Evolutionary conservation across 768 basidiomycete species (phyloP), one percentile per base, ranked within the genome.

Genomic region (Russula earlei): DNA sequence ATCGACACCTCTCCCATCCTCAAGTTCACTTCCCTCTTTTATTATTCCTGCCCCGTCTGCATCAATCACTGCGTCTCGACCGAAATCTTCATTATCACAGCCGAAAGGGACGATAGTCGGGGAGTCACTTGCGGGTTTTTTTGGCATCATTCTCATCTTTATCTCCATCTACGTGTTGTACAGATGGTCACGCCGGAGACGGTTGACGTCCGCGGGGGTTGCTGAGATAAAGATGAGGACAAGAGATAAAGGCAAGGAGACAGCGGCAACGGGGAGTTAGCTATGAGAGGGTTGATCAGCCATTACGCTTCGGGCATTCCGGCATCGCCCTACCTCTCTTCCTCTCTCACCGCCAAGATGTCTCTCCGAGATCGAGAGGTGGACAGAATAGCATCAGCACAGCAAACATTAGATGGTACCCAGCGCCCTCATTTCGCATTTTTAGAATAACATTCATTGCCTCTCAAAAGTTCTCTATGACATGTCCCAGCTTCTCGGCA

Each of bases 401-500:
- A 69, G 47, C 67, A 69, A 50, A 69, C 68, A 1, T 54, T 69
- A 24, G 69, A 69, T 57, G 65, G 68, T 68, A 49, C 57, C 83
- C 76, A 25, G 49, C 20, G 34, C 42, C 25, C 43, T n/a, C 24
- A 15, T 20, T 29, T 22, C 24, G 40, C 29, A 7, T 12, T 17
- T 43, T 19, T 34, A 60, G 55, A 1, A 46, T 36, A 1, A 5
- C n/a, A n/a, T 46, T 49, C 4, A 20, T 31, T 3, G 44, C 37
- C 19, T 29, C 14, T 31, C 19, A 33, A 52, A 52, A 95, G 92
- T 87, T 60, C 75, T 95, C 24, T 78, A 84, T 65, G 91, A 93
- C 57, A 87, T 95, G 53, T 91, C 92, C 19, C 89, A 92, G 70
- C 71, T 94, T 44, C 71, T 95, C 48, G 87, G 92, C 60, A 93